phyloP scores from a whole-genome alignment of 768 basidiomycete species.

The Boletus tylopilopsis region DNA sequence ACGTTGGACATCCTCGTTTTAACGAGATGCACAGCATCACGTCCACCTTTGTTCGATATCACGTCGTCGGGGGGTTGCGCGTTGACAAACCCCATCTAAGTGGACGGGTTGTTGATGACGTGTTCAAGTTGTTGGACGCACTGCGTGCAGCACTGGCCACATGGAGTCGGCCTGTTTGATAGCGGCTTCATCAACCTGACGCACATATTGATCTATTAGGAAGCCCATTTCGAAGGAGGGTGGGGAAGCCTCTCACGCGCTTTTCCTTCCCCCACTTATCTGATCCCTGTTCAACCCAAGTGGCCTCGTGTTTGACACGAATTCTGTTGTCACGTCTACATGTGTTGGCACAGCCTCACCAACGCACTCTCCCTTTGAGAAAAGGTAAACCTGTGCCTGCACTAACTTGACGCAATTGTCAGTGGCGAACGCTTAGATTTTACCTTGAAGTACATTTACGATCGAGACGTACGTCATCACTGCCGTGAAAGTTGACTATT shows the following conservation, averaged over 20 bases:
- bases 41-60: slow-evolving; percentile 1
- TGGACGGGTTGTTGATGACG: neutral
- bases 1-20: slow-evolving; percentile 19
- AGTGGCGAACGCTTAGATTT: slow-evolving; percentile 21
- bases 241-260: slow-evolving; percentile 9
- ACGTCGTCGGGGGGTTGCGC: neutral
- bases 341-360: slow-evolving; percentile 12
- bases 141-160: slow-evolving; percentile 5
- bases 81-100: slow-evolving; percentile 6
- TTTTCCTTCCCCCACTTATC: slow-evolving; percentile 7
- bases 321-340: slow-evolving; percentile 10
- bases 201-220: slow-evolving; percentile 10
- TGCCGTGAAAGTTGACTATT: slow-evolving; percentile 12
- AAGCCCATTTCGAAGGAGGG: slow-evolving; percentile 4
- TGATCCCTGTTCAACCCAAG: slow-evolving; percentile 5
- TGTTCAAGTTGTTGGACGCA: slow-evolving; percentile 3
- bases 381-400: slow-evolving; percentile 14
- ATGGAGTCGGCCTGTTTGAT: neutral
- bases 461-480: slow-evolving; percentile 28
- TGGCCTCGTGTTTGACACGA: slow-evolving; percentile 26
- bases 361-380: neutral
- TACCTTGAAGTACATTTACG: slow-evolving; percentile 18
- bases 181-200: slow-evolving; percentile 1
- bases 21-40: slow-evolving; percentile 12
- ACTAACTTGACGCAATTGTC: slow-evolving; percentile 2